Conservation (phyloP, 2,329 filamentous ascomycete species). For the Davidsoniella virescens region DNA sequence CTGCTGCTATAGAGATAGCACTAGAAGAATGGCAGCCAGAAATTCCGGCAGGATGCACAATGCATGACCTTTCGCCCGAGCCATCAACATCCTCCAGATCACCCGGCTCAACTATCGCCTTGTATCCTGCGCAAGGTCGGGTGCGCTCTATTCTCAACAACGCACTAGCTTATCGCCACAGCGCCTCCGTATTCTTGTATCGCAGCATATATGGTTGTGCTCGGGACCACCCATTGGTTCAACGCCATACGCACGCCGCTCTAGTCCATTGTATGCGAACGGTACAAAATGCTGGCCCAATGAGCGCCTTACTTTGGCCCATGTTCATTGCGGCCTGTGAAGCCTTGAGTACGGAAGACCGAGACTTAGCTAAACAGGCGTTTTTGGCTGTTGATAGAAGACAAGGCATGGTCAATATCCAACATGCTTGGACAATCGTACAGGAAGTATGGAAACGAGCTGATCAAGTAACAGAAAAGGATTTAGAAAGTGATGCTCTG, state of each 20-base stretch:
- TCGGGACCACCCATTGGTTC: slow-evolving; percentile 32
- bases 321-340: slow-evolving; percentile 51
- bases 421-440: slow-evolving; percentile 42
- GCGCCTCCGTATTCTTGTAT: slow-evolving; percentile 41
- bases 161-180: slow-evolving; percentile 43
- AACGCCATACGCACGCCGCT: slow-evolving; percentile 33
- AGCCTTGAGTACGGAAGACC: slow-evolving; percentile 32
- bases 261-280: slow-evolving; percentile 39
- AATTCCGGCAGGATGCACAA: slow-evolving; percentile 25
- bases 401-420: slow-evolving; percentile 51
- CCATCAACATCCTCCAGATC: slow-evolving; percentile 3
- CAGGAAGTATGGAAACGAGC: slow-evolving; percentile 44
- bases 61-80: slow-evolving; percentile 12
- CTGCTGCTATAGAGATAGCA: slow-evolving; percentile 37
- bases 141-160: slow-evolving; percentile 42
- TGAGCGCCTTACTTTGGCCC: slow-evolving; percentile 48
- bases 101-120: slow-evolving; percentile 5
- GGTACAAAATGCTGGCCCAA: slow-evolving; percentile 39
- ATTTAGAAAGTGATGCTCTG: not conserved
- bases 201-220: slow-evolving; percentile 34
- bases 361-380: slow-evolving; percentile 32
- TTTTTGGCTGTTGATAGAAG: slow-evolving; percentile 37
- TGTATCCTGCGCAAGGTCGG: slow-evolving; percentile 21
- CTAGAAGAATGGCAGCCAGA: slow-evolving; percentile 39
- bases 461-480: slow-evolving; percentile 21